phyloP scores from a whole-genome alignment of 192 early-diverging fungal genomes.

The Backusella westeae region DNA sequence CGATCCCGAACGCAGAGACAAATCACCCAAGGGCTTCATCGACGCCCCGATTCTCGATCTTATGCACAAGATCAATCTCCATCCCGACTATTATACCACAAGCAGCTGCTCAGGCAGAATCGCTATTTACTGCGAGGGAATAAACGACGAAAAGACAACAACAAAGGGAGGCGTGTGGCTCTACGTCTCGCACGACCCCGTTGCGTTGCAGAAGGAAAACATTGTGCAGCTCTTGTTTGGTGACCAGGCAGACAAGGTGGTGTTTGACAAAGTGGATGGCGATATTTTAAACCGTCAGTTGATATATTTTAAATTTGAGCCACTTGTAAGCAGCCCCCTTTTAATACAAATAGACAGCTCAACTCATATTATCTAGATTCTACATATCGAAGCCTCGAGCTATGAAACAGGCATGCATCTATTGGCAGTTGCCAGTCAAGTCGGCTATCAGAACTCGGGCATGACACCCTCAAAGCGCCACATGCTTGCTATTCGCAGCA shows the following conservation, averaged over 20 bases:
- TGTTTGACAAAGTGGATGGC: not conserved
- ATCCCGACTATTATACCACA: conserved; percentile 53
- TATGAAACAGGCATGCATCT: conserved; percentile 46
- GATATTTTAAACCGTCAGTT: conserved; percentile 25
- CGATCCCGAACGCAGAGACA: conserved; percentile 42
- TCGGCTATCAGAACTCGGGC: conserved; percentile 53
- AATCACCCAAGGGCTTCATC: conserved; percentile 53
- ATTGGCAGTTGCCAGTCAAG: conserved; percentile 40
- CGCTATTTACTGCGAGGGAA: conserved; percentile 47
- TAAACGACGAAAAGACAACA: conserved; percentile 33
- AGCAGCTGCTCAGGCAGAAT: conserved; percentile 54
- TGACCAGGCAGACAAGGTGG: conserved; percentile 13
- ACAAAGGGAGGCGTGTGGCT: conserved; percentile 49
- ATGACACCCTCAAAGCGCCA: conserved; percentile 46
- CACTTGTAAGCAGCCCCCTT: conserved; percentile 38
- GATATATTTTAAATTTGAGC: conserved; percentile 55
- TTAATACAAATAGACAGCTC: not conserved
- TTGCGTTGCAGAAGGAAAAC: conserved; percentile 23
- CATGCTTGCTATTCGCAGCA: conserved; percentile 52
- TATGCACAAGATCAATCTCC: conserved; percentile 47
- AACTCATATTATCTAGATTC: conserved; percentile 28
- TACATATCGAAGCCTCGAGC: conserved; percentile 52
- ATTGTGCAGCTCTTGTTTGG: conserved; percentile 39
- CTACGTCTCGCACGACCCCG: conserved; percentile 47
- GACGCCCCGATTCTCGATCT: conserved; percentile 49